Base-by-base conservation (phyloP, 176 grass and related monocot species). In the Eremochloa ophiuroides region DNA sequence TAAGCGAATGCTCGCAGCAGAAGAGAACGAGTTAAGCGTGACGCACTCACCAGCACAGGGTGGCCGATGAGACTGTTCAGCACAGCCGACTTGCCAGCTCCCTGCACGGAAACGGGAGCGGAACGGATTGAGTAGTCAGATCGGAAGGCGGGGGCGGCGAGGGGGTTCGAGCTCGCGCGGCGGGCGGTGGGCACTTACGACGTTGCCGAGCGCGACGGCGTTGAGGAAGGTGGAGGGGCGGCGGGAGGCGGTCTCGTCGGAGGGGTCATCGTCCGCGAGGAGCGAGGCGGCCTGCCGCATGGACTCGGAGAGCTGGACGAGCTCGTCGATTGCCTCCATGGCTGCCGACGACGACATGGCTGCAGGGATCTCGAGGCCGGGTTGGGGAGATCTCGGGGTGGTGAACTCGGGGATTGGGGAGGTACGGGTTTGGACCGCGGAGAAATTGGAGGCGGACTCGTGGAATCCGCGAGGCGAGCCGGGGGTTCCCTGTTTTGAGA, bases 1-100 rank as follows among this genome's bases (percentile, higher is more conserved):
- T 23, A 85, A 79, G 18, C 16, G 40, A 89, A 67, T 35, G 68
- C 39, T 65, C 43, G 31, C 43, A 60, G 69, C 66, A 59, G 69
- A 50, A 64, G 75, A 27, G 9, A 64, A 39, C 1, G 27, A 74
- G 71, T 16, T 83, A 75, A 58, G 74, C 47, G 7, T 15, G 16
- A 26, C 40, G 59, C 62, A 83, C 90, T 83, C 81, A 98, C 95
- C 88, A 98, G 88, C 81, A 99, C 90, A 46, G 96, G 88, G 79
- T 99, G 96, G 41, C 96, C 96, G 62, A 99, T 93, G 71, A 99
- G 82, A 73, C 92, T 95, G 90, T 95, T 98, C 75, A 98, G 82
- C 64, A 93, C 95, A 10, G 95, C 90, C 68, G 92, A 98, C 92
- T 98, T 98, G 66, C 95, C 95, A 58, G 92, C 79, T 0, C 95